Conservation (phyloP, 805 yeast genomes). For the Candida multigemmis region DNA sequence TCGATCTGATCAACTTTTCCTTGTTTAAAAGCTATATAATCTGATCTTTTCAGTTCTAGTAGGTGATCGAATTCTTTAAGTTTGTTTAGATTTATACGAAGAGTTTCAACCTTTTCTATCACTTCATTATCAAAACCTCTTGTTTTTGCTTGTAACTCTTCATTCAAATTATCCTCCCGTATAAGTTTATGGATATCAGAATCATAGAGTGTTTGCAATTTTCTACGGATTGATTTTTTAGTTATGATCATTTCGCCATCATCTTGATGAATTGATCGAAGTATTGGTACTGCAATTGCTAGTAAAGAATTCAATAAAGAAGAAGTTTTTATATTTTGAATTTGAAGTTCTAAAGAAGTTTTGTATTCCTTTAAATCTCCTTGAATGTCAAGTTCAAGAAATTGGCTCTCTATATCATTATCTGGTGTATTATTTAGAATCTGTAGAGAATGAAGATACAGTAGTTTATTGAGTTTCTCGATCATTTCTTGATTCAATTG, state of each 20-base stretch:
- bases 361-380: slow-evolving; percentile 7
- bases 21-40: slow-evolving; percentile 6
- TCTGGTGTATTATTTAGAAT: slow-evolving; percentile 8
- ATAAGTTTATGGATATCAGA: slow-evolving; percentile 8
- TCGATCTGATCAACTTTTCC: slow-evolving; percentile 4
- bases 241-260: slow-evolving; percentile 15
- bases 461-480: slow-evolving; percentile 14
- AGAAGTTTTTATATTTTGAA: slow-evolving; percentile 3
- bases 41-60: slow-evolving; percentile 3
- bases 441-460: slow-evolving; percentile 17
- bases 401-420: slow-evolving; percentile 7
- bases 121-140: slow-evolving; percentile 3
- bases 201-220: slow-evolving; percentile 11
- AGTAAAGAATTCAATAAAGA: slow-evolving; percentile 16
- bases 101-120: slow-evolving; percentile 3
- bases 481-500: slow-evolving; percentile 13
- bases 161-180: slow-evolving; percentile 3
- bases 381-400: slow-evolving; percentile 6
- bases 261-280: slow-evolving; percentile 23
- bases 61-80: slow-evolving; percentile 7
- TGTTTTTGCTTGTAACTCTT: slow-evolving; percentile 2
- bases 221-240: slow-evolving; percentile 14
- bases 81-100: slow-evolving; percentile 10
- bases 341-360: slow-evolving; percentile 10
- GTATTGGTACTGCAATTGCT: slow-evolving; percentile 19